Conservation (phyloP, 345 rosid genomes). For the Hypericum perforatum region DNA sequence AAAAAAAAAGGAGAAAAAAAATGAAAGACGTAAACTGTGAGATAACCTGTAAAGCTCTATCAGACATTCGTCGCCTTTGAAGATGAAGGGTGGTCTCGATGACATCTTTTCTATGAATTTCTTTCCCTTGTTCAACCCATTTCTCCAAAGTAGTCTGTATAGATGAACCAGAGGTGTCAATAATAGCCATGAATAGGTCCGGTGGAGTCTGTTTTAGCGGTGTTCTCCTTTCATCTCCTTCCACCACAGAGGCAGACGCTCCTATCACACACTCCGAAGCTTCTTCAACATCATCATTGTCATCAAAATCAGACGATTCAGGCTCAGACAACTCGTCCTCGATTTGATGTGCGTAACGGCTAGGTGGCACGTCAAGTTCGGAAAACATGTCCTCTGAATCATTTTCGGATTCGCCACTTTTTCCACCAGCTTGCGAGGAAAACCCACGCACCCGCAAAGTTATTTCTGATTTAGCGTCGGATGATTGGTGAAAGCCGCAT, state of each 20-base stretch:
- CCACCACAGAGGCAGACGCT: neutral
- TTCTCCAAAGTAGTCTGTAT: neutral
- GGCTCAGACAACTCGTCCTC: slow-evolving; percentile 4
- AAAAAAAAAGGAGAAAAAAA: neutral
- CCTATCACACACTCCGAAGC: neutral
- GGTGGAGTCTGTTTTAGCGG: neutral
- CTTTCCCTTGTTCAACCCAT: slow-evolving; percentile 8
- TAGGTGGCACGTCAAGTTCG: neutral
- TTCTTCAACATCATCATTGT: neutral
- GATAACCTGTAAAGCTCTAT: slow-evolving; percentile 7
- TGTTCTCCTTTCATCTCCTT: neutral
- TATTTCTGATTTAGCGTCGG: neutral
- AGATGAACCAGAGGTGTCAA: neutral
- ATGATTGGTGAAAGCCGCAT: neutral
- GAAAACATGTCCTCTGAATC: neutral
- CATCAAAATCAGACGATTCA: slow-evolving; percentile 1
- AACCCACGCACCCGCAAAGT: slow-evolving; percentile 1
- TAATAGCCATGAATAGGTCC: slow-evolving; percentile 9
- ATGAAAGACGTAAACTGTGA: neutral
- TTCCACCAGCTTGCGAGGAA: slow-evolving; percentile 5
- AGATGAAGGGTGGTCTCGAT: neutral
- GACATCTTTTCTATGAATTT: slow-evolving; percentile 1
- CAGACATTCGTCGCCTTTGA: slow-evolving; percentile 2
- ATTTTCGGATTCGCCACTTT: neutral
- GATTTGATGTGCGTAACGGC: neutral